A percentile compares a stretch with the other conserved stretches of the same genome.
Conservation (phyloP, 495 filamentous ascomycete species). For the Terfezia boudieri region DNA sequence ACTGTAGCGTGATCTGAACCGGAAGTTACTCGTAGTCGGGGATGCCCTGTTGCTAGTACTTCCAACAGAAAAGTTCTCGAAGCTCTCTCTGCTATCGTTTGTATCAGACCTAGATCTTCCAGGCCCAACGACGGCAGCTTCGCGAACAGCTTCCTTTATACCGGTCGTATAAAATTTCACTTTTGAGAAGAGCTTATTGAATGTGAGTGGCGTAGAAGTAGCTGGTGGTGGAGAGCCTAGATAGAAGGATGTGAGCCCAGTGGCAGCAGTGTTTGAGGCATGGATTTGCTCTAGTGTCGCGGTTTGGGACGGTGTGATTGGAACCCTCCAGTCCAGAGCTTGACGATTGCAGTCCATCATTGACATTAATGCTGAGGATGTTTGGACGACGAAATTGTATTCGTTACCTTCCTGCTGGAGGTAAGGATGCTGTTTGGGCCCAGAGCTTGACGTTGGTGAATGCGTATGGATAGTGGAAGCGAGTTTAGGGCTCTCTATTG, state of each 20-base stretch:
- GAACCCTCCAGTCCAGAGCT: no score
- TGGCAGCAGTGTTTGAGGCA: constrained; percentile 16
- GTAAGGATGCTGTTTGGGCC: no score
- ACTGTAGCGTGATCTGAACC: constrained; percentile 2
- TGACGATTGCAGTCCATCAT: no score
- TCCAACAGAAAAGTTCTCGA: constrained; percentile 11
- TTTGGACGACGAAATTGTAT: no score
- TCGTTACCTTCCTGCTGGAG: no score
- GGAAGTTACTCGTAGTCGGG: constrained; percentile 6
- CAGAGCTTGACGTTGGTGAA: no score
- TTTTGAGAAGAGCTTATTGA: constrained; percentile 16
- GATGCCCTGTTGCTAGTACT: constrained; percentile 9
- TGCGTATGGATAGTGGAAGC: no score
- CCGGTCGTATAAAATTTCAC: constrained; percentile 16
- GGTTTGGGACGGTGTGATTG: not conserved
- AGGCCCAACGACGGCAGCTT: constrained; percentile 1
- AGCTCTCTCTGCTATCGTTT: constrained; percentile 13
- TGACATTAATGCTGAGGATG: no score
- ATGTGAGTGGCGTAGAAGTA: constrained; percentile 11
- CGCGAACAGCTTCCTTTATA: constrained; percentile 14
- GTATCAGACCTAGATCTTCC: constrained; percentile 3
- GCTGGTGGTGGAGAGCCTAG: constrained; percentile 14
- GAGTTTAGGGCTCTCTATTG: no score
- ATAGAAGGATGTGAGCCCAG: constrained; percentile 17
- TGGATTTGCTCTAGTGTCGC: constrained; percentile 15